phyloP scores from a whole-genome alignment of 768 basidiomycete genomes.

The Leucocoprinus leucothites region DNA sequence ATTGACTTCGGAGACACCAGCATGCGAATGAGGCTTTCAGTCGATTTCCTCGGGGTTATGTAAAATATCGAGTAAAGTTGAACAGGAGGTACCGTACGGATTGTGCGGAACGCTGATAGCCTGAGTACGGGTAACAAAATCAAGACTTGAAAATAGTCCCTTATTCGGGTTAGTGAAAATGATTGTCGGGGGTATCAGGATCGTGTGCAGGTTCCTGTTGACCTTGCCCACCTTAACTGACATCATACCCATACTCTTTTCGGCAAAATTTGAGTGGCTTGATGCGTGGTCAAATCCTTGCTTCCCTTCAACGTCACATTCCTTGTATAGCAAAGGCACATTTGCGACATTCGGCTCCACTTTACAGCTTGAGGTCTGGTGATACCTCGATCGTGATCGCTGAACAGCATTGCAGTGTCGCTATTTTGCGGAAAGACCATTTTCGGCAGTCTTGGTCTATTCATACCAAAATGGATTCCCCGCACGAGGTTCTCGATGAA shows the following conservation, averaged over 20 bases:
- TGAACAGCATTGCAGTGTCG: background rate
- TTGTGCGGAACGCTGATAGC: no score
- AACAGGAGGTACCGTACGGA: no score
- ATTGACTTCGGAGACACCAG: no score
- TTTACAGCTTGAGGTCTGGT: background rate
- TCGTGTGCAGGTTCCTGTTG: background rate
- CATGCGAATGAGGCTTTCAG: no score
- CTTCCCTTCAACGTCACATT: background rate
- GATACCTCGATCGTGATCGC: background rate
- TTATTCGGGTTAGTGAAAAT: no score
- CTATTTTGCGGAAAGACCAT: background rate
- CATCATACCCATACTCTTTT: background rate
- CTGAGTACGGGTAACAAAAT: no score
- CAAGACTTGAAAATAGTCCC: no score
- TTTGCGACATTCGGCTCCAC: background rate
- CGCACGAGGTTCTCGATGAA: background rate
- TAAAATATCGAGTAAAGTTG: no score
- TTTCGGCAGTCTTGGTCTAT: background rate
- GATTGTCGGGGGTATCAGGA: no score
- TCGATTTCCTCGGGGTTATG: no score
- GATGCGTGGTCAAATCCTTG: conserved; percentile 2
- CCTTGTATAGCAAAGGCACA: background rate
- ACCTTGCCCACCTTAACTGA: background rate
- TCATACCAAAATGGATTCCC: conserved; percentile 4
- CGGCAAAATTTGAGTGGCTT: background rate